Evolutionary conservation across 2,329 filamentous ascomycete species (phyloP).

Genomic region (Arthrobotrys iridis): DNA sequence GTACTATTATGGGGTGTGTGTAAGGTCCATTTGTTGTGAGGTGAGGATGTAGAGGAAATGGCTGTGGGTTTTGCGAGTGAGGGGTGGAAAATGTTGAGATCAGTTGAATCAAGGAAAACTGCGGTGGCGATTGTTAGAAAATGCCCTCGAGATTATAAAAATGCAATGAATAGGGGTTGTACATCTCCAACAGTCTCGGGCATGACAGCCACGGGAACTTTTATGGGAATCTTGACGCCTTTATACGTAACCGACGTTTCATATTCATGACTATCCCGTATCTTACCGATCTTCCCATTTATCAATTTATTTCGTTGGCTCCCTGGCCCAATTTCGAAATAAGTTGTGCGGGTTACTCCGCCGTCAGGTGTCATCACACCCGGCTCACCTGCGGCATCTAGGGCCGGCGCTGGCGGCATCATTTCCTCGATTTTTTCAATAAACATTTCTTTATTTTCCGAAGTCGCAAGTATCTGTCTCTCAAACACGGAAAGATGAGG

Average conservation of each 20-base stretch:
- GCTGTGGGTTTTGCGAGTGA: conserved; percentile 82
- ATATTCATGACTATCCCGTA: conserved; percentile 96
- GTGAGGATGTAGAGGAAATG: conserved; percentile 87
- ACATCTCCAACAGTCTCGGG: conserved; percentile 91
- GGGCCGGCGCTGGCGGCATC: conserved; percentile 58
- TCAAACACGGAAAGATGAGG: conserved; percentile 85
- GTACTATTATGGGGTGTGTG: conserved; percentile 93
- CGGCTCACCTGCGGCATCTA: conserved; percentile 46
- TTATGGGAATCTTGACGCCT: conserved; percentile 94
- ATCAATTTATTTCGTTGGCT: conserved; percentile 57
- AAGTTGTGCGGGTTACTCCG: conserved; percentile 55
- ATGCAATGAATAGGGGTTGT: conserved; percentile 17
- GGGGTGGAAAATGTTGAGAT: conserved; percentile 91
- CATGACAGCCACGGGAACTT: conserved; percentile 91
- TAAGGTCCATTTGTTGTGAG: conserved; percentile 88
- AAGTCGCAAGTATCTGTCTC: conserved; percentile 84
- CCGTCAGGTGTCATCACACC: conserved; percentile 56
- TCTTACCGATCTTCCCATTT: conserved; percentile 57
- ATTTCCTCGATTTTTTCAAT: conserved; percentile 92
- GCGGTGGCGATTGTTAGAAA: conserved; percentile 35
- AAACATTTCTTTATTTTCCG: conserved; percentile 94
- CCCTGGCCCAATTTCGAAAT: conserved; percentile 57
- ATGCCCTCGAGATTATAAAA: not conserved
- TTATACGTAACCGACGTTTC: conserved; percentile 96
- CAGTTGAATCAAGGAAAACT: conserved; percentile 93